Base-by-base conservation (phyloP, 352 stramenopile genomes). In the Globisporangium acanthophoron region DNA sequence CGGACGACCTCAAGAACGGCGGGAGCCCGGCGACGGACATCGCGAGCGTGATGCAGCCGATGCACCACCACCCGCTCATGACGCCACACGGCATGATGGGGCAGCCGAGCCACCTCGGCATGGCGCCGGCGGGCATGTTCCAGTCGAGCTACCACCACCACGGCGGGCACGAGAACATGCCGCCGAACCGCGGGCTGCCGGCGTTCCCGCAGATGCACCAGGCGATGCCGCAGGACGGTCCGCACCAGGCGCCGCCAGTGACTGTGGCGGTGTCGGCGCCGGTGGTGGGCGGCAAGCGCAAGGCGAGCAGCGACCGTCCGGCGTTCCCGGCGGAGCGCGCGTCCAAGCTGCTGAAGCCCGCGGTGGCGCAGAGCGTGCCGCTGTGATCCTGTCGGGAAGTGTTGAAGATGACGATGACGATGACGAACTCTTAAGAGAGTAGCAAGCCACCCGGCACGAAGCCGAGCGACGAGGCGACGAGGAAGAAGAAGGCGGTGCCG, bases 171-270 rank as follows among this genome's bases (percentile, higher is more conserved):
- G 37, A 68, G 27, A 56, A 13, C 20, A 44, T 56, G 54, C 24
- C 37, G 5, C n/a, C 54, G 21, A 47, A 62, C 2, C 75, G 80
- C 60, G 61, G 70, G 0, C 63, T 88, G 31, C 66, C 75, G 33
- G 71, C 71, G 33, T 87, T 88, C 59, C 74, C 71, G 4, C 70
- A 80, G 51, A 86, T 86, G 71, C 72, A 74, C 45, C 60, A 12
- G 37, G 35, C 58, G 54, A 65, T 69, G 62, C 63, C 69, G 54
- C 63, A 56, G 11, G 56, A 67, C 29, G 61, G 52, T 12, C 16
- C 20, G 12, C 65, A 66, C 29, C 48, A 64, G 62, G 57, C 31
- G 61, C 8, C 27, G 8, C 27, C 13, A 24, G 18, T 7, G 18
- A 5, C 48, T 78, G 21, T 39, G 20, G 43, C 56, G 29, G 20